Percentiles rank a stretch among this genome's conserved stretches.
These are phyloP conservation scores for Fusarium duplospermum DNA, from an alignment of 2,329 filamentous ascomycete genomes.

Conservation along the genomic window DNA sequence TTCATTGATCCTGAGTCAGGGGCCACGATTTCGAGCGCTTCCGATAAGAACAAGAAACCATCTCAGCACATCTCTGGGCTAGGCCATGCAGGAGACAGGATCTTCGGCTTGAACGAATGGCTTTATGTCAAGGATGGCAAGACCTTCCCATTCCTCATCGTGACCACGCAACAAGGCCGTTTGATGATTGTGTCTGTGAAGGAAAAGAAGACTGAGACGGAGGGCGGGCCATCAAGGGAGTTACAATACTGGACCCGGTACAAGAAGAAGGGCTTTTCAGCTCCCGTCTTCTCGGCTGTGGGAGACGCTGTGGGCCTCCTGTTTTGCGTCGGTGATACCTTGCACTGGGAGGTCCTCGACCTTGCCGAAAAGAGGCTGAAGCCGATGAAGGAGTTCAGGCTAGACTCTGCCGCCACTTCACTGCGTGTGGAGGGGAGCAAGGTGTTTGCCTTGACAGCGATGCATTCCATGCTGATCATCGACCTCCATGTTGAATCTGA, in stretches of 20 bases:
- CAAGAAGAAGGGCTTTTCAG: constrained; percentile 57
- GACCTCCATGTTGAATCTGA: constrained; percentile 56
- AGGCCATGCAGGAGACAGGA: constrained; percentile 66
- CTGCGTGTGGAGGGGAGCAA: constrained; percentile 61
- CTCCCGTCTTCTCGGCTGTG: constrained; percentile 67
- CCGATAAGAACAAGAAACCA: constrained; percentile 54
- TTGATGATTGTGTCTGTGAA: constrained; percentile 67
- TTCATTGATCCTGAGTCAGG: constrained; percentile 70
- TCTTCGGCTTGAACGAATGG: constrained; percentile 75
- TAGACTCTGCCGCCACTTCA: constrained; percentile 65
- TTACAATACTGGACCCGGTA: constrained; percentile 67
- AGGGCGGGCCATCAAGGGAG: constrained; percentile 27
- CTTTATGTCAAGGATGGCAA: constrained; percentile 66
- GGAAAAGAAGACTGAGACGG: constrained; percentile 19
- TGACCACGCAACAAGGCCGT: constrained; percentile 66
- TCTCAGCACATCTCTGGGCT: constrained; percentile 66
- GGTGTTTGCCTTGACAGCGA: constrained; percentile 63
- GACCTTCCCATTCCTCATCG: constrained; percentile 71
- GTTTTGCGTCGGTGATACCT: constrained; percentile 62
- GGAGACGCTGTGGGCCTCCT: constrained; percentile 68
- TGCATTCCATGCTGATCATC: constrained; percentile 68
- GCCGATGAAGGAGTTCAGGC: constrained; percentile 56
- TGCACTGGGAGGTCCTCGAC: constrained; percentile 70
- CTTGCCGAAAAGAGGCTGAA: constrained; percentile 62
- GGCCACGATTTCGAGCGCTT: constrained; percentile 59